phyloP scores from a whole-genome alignment of 2,329 filamentous ascomycete species.

The Diaporthe sp. region DNA sequence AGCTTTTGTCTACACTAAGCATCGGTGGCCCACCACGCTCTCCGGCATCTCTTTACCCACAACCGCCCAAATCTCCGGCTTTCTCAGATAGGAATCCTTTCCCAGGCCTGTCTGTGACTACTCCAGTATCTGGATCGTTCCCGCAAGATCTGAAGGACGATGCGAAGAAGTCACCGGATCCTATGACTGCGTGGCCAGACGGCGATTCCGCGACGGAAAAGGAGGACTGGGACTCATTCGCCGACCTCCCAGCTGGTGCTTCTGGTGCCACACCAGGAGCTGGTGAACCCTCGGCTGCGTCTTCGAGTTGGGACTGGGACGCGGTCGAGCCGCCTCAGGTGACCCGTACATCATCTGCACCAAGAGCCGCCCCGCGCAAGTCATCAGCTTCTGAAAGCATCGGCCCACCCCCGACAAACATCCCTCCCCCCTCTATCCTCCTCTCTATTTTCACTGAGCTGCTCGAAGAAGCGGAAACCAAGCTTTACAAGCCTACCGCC shows the following conservation, averaged over 20 bases:
- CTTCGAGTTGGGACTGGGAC: slow-evolving; percentile 65
- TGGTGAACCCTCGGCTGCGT: slow-evolving; percentile 40
- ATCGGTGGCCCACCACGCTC: slow-evolving; percentile 44
- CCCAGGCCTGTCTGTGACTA: slow-evolving; percentile 59
- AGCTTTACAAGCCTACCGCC: slow-evolving; percentile 75
- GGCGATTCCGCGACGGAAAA: slow-evolving; percentile 46
- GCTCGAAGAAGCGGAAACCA: slow-evolving; percentile 74
- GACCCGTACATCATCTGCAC: slow-evolving; percentile 26
- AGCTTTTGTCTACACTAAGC: slow-evolving; percentile 49
- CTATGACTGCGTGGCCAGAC: slow-evolving; percentile 42
- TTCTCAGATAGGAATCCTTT: slow-evolving; percentile 65
- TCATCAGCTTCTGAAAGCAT: slow-evolving; percentile 45
- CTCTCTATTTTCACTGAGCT: slow-evolving; percentile 82
- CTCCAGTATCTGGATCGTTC: slow-evolving; percentile 50
- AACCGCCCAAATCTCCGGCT: slow-evolving; percentile 61
- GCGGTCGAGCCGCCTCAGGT: slow-evolving; percentile 52
- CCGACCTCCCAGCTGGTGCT: slow-evolving; percentile 54
- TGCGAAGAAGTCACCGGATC: slow-evolving; percentile 49
- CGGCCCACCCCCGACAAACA: slow-evolving; percentile 80
- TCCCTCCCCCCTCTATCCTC: slow-evolving; percentile 88
- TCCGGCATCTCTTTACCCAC: slow-evolving; percentile 54
- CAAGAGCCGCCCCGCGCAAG: slow-evolving; percentile 43
- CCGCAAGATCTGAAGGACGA: slow-evolving; percentile 47
- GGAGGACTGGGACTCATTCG: slow-evolving; percentile 66
- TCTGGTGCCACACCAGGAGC: slow-evolving; percentile 39